phyloP scores from a whole-genome alignment of 768 basidiomycete genomes.

The Mycena albidolilacea region DNA sequence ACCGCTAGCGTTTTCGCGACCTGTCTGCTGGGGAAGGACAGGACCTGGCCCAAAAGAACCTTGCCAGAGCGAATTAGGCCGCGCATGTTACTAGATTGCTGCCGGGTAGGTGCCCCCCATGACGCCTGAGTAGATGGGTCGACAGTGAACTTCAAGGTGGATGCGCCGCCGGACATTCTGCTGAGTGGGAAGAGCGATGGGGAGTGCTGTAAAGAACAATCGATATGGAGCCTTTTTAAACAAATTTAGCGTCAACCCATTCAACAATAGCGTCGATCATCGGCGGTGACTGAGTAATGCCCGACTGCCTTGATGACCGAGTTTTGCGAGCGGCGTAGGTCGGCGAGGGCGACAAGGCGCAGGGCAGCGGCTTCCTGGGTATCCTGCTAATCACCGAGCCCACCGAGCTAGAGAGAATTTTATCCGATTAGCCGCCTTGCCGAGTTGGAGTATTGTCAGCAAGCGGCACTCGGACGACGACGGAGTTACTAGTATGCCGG shows the following conservation, averaged over 20 bases:
- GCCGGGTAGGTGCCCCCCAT: conserved; percentile 32
- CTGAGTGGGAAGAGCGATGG: not conserved
- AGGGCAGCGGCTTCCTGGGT: too few species aligned
- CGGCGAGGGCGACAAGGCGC: too few species aligned
- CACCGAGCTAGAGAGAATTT: too few species aligned
- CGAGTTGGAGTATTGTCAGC: too few species aligned
- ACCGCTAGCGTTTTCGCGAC: conserved; percentile 38
- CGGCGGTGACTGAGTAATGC: not conserved
- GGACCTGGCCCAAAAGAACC: conserved; percentile 35
- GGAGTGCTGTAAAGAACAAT: too few species aligned
- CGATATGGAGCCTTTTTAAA: too few species aligned
- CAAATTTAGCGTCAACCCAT: not conserved
- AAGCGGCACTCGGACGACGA: too few species aligned
- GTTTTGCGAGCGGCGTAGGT: too few species aligned
- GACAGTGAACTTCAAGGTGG: conserved; percentile 1
- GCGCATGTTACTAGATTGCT: conserved; percentile 37
- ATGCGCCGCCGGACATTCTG: conserved; percentile 8
- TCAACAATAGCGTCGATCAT: not conserved
- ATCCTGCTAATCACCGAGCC: too few species aligned
- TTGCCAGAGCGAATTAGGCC: conserved; percentile 35
- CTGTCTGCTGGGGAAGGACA: conserved; percentile 38
- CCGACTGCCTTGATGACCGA: not conserved
- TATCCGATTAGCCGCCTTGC: too few species aligned
- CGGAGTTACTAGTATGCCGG: too few species aligned
- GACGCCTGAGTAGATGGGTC: conserved; percentile 28